Evolutionary conservation across 225 moss, liverwort and hornwort species (phyloP).

Genomic region (Sphagnum tenellum): DNA sequence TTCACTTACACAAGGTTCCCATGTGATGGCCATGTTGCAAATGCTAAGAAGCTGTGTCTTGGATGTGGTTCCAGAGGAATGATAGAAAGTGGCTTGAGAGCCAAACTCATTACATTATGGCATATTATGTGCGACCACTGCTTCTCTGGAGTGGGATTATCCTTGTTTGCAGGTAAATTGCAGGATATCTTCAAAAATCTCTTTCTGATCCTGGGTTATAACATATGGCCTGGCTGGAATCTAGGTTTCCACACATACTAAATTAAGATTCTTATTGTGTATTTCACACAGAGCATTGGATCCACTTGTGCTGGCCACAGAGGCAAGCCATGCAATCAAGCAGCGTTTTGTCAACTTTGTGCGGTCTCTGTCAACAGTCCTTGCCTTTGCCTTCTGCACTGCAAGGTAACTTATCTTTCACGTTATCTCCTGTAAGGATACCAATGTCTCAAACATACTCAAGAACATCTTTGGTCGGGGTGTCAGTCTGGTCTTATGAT

Average conservation of each 20-base stretch:
- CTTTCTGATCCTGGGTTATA: not conserved
- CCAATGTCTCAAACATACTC: too few species aligned
- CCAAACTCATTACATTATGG: conserved; percentile 46
- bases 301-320: conserved; percentile 54
- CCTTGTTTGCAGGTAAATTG: conserved; percentile 70
- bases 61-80: conserved; percentile 39
- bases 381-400: conserved; percentile 76
- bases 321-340: conserved; percentile 62
- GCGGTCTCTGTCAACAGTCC: conserved; percentile 76
- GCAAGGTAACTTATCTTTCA: conserved; percentile 45
- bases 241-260: not conserved
- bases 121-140: conserved; percentile 59
- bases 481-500: too few species aligned
- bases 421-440: too few species aligned
- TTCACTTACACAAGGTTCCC: not conserved
- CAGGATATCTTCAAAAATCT: not conserved
- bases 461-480: too few species aligned
- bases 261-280: not conserved
- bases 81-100: conserved; percentile 70
- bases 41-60: conserved; percentile 5
- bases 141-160: conserved; percentile 71
- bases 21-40: not conserved
- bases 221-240: not conserved
- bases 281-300: conserved; percentile 65
- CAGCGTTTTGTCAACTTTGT: conserved; percentile 74